Conservation (phyloP, 2,329 filamentous ascomycete genomes). For the Diaporthe sp. region DNA sequence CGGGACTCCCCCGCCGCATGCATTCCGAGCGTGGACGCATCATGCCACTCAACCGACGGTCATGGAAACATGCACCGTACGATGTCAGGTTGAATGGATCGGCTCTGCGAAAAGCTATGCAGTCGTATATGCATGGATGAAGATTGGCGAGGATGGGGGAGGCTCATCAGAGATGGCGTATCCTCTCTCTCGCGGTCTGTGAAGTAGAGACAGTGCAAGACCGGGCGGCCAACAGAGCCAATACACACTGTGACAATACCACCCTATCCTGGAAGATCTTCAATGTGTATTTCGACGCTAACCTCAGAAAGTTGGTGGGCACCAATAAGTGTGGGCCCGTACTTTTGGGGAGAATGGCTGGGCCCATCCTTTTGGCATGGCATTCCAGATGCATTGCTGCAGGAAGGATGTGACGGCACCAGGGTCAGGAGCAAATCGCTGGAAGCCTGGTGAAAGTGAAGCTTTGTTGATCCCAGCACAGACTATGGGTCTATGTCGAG, state of each 20-base stretch:
- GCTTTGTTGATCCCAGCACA: slow-evolving; percentile 34
- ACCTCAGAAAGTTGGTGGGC: slow-evolving; percentile 32
- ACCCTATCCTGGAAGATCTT: slow-evolving; percentile 31
- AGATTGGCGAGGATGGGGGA: slow-evolving; percentile 31
- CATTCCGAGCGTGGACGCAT: slow-evolving; percentile 4
- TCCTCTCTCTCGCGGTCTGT: not conserved
- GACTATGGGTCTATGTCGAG: slow-evolving; percentile 22
- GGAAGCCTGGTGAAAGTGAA: slow-evolving; percentile 21
- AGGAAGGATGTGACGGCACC: slow-evolving; percentile 34
- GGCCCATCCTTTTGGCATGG: slow-evolving; percentile 38
- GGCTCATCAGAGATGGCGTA: slow-evolving; percentile 29
- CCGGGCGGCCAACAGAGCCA: not conserved
- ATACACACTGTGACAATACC: slow-evolving; percentile 23
- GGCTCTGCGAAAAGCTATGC: slow-evolving; percentile 17
- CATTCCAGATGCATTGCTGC: slow-evolving; percentile 37
- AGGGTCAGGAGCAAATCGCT: slow-evolving; percentile 34
- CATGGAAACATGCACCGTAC: not conserved
- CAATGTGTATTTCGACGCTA: slow-evolving; percentile 36
- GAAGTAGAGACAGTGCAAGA: slow-evolving; percentile 25
- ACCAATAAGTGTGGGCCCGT: slow-evolving; percentile 38
- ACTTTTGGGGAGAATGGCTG: slow-evolving; percentile 38
- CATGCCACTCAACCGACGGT: not conserved
- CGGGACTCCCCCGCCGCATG: not conserved
- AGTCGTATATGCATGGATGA: slow-evolving; percentile 29
- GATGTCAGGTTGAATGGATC: slow-evolving; percentile 1